These are phyloP conservation scores for Physocladia obscura DNA, from an alignment of 192 early-diverging fungal genomes.

Conservation along the genomic window DNA sequence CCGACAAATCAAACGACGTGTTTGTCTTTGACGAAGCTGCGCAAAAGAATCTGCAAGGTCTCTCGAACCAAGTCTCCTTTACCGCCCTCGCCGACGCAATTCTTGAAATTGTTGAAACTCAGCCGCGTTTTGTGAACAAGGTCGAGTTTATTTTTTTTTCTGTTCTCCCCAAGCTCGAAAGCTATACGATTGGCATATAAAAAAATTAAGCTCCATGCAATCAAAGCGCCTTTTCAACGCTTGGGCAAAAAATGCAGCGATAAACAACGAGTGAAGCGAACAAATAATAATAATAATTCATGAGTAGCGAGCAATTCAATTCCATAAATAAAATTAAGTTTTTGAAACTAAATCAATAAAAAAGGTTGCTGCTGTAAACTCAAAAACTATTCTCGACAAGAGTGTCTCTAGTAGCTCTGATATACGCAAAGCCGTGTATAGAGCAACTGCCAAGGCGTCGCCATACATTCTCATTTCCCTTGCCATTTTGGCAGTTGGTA, in stretches of 20 bases:
- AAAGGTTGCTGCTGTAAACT: slow-evolving; percentile 18
- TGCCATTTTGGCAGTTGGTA: slow-evolving; percentile 1
- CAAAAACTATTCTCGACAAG: neutral
- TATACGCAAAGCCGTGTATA: neutral
- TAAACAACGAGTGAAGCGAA: no score
- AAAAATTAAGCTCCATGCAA: no score
- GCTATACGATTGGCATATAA: no score
- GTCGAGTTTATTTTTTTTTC: no score
- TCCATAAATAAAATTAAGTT: no score
- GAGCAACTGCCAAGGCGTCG: neutral
- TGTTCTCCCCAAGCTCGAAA: no score
- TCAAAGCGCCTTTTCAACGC: no score
- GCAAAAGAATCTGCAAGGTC: neutral
- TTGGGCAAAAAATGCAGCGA: no score
- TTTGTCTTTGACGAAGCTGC: slow-evolving; percentile 26
- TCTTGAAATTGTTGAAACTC: slow-evolving; percentile 25
- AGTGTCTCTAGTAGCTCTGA: neutral
- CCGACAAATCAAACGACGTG: slow-evolving; percentile 20
- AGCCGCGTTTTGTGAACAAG: slow-evolving; percentile 24
- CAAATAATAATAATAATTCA: no score
- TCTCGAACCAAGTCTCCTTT: slow-evolving; percentile 25
- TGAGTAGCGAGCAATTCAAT: no score
- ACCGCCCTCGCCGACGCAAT: slow-evolving; percentile 18
- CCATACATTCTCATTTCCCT: neutral
- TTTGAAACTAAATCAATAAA: no score